A percentile compares a stretch with the other conserved stretches of the same genome.
phyloP scores from a whole-genome alignment of 2,329 filamentous ascomycete species.

The Torrubiella hemipterigena region DNA sequence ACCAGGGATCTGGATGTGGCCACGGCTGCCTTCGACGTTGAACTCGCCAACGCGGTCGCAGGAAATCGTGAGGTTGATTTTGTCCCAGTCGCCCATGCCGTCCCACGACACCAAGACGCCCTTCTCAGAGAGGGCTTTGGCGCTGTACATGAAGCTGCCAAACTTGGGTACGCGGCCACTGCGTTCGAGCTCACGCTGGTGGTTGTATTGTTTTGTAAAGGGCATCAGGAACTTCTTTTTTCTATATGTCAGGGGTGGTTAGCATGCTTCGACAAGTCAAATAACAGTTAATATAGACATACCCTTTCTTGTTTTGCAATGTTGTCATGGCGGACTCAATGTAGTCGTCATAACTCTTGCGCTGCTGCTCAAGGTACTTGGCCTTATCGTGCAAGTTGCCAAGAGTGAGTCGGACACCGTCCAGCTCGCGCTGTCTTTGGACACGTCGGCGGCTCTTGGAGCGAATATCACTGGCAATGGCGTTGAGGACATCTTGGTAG shows the following conservation, averaged over 20 bases:
- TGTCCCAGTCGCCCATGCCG: conserved; percentile 76
- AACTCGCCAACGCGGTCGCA: conserved; percentile 93
- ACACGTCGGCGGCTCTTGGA: conserved; percentile 91
- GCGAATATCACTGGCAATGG: conserved; percentile 90
- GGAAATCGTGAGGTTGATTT: conserved; percentile 86
- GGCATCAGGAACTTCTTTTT: conserved; percentile 91
- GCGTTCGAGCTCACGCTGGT: conserved; percentile 88
- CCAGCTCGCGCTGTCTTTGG: conserved; percentile 82
- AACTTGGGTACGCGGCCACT: conserved; percentile 93
- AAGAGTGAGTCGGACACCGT: conserved; percentile 67
- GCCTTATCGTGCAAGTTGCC: conserved; percentile 74
- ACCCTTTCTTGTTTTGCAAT: conserved; percentile 90
- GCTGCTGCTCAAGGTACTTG: conserved; percentile 82
- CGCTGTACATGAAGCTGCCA: conserved; percentile 94
- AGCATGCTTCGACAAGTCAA: conserved; percentile 1
- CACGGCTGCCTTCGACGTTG: conserved; percentile 78
- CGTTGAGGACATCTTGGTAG: conserved; percentile 97
- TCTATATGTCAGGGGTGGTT: conserved; percentile 25
- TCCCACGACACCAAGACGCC: conserved; percentile 89
- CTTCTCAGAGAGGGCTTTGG: conserved; percentile 78
- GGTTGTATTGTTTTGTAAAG: conserved; percentile 98
- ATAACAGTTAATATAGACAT: conserved; percentile 18
- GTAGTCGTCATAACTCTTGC: conserved; percentile 97
- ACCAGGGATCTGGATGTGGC: conserved; percentile 91
- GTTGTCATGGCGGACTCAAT: conserved; percentile 98